phyloP scores from a whole-genome alignment of 805 yeast genomes.

The Priceomyces fermenticarens region DNA sequence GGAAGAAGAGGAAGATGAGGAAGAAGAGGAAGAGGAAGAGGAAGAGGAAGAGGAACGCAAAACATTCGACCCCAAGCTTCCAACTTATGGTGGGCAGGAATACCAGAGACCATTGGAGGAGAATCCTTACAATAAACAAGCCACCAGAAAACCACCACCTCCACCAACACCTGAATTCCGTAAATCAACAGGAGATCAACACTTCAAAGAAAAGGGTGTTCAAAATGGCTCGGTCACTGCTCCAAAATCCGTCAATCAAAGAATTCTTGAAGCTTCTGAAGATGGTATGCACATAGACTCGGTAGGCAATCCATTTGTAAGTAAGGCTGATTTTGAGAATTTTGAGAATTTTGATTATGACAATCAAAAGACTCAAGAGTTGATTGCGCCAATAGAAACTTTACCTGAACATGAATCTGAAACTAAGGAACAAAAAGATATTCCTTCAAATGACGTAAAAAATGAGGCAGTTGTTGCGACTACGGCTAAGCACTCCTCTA shows the following conservation, averaged over 20 bases:
- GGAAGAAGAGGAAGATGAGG: constrained; percentile 18
- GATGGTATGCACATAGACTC: constrained; percentile 4
- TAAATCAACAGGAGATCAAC: not conserved
- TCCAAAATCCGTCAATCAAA: constrained; percentile 5
- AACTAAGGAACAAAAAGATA: constrained; percentile 4
- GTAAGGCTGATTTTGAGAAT: not conserved
- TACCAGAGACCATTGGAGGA: constrained; percentile 24
- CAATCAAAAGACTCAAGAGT: constrained; percentile 16
- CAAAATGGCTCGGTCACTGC: constrained; percentile 2
- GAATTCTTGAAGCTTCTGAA: constrained; percentile 5
- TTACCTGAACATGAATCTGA: not conserved
- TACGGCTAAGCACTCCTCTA: constrained; percentile 23
- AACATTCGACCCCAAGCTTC: constrained; percentile 20
- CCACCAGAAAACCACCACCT: constrained; percentile 21
- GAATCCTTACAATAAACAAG: constrained; percentile 18
- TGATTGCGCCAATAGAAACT: constrained; percentile 10
- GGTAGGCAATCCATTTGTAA: not conserved
- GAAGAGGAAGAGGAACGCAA: constrained; percentile 1
- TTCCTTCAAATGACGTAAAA: constrained; percentile 1
- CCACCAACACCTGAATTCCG: constrained; percentile 2
- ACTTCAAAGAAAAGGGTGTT: not conserved
- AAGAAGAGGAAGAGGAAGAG: constrained; percentile 13
- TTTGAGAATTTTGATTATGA: constrained; percentile 27
- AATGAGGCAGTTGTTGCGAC: not conserved
- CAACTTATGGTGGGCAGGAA: constrained; percentile 25